Conservation (phyloP, 345 rosid species). For the Corchorus capsularis region DNA sequence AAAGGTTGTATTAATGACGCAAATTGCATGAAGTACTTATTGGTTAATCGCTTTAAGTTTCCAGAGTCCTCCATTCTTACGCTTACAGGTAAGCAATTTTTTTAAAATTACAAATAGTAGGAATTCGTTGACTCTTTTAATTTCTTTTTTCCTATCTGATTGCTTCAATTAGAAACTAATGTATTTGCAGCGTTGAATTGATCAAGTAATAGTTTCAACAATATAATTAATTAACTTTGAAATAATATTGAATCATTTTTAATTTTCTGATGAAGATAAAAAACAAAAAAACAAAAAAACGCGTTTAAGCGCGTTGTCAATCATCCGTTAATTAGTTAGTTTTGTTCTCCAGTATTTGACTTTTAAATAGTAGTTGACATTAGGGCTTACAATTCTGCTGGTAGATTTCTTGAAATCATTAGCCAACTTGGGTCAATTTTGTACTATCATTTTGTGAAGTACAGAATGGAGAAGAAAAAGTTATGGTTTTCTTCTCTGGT, state of each 20-base stretch:
- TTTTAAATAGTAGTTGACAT: background rate
- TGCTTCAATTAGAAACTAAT: background rate
- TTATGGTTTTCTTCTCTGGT: background rate
- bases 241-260: background rate
- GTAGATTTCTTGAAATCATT: background rate
- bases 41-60: constrained; percentile 71
- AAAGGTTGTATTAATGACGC: constrained; percentile 90
- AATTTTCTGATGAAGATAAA: background rate
- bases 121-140: no score
- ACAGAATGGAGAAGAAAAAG: background rate
- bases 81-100: constrained; percentile 56
- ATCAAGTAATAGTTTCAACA: no score
- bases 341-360: background rate
- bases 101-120: background rate
- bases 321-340: background rate
- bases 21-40: constrained; percentile 81
- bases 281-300: no score
- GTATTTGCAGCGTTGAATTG: background rate
- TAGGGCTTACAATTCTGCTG: background rate
- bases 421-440: background rate
- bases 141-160: no score
- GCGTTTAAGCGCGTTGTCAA: background rate
- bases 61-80: constrained; percentile 80
- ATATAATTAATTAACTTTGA: background rate
- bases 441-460: background rate